Base-by-base conservation (phyloP, 768 basidiomycete species). In the Pleurotus tuber-regium region DNA sequence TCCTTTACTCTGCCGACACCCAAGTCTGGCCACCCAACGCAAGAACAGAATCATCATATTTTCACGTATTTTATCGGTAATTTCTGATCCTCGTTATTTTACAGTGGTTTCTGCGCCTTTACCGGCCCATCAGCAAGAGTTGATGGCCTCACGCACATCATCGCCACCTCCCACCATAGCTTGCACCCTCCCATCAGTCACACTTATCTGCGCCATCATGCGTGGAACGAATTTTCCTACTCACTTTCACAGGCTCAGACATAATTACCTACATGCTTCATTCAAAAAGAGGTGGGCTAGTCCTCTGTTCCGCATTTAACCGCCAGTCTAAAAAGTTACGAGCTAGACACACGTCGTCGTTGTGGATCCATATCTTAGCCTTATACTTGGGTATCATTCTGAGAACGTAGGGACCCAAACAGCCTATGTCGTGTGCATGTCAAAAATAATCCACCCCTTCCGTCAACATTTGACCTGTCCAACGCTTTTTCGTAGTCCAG, bases 151-250 rank as follows among this genome's bases (percentile, higher is more conserved):
- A 35, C 40, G 25, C 51, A 33, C 11, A 41, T 26, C 39, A 30
- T 40, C 51, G 24, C 25, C 36, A 30, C 33, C 25, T 38, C 49
- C 30, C 55, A 52, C 48, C 33, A 42, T 23, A n/a, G 46, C 58
- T 26, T 42, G 47, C 52, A 54, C 60, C 67, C 63, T 71, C 64
- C 69, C 74, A 79, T 76, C 76, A 78, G 69, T 76, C 74, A 75
- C 72, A 53, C 68, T 75, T 76, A 77, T 77, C 77, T 63, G 64
- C 24, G 35, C 43, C 39, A 36, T 53, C 41, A 59, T 57, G 44
- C 35, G 30, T 33, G 52, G 40, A 52, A 52, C 48, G 40, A 35
- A 36, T 39, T 35, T 50, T 44, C 28, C 28, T 53, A 44, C 50
- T 53, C 49, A 54, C 55, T 48, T 55, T 54, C 55, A 53, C 52